A percentile compares a stretch with the other conserved stretches of the same genome.
These are phyloP conservation scores for Huntiella abstrusa DNA, from an alignment of 2,329 filamentous ascomycete genomes.

Conservation along the genomic window DNA sequence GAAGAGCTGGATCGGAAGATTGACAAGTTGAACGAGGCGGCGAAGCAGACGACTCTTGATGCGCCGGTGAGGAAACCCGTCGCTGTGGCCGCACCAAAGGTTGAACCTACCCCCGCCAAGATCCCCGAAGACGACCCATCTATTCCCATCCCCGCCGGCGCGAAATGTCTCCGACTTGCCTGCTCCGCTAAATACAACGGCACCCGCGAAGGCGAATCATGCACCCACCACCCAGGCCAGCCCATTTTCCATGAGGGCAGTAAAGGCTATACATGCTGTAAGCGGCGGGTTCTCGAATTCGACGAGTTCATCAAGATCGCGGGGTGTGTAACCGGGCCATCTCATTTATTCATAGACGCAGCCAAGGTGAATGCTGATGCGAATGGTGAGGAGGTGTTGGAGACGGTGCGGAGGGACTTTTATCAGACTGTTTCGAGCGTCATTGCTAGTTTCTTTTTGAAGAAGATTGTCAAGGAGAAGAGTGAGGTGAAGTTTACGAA, in stretches of 20 bases:
- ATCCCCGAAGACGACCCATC: constrained; percentile 74
- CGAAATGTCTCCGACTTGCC: constrained; percentile 56
- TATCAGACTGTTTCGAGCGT: constrained; percentile 79
- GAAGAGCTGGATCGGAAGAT: constrained; percentile 24
- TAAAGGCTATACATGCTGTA: constrained; percentile 96
- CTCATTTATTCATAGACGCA: constrained; percentile 69
- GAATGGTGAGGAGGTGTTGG: constrained; percentile 53
- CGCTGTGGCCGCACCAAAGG: constrained; percentile 24
- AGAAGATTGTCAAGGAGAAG: constrained; percentile 78
- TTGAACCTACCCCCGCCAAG: constrained; percentile 48
- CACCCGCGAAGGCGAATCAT: constrained; percentile 51
- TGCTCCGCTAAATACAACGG: constrained; percentile 50
- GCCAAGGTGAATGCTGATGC: constrained; percentile 39
- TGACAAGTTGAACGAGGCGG: constrained; percentile 33
- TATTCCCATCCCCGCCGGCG: constrained; percentile 52
- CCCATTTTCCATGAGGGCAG: constrained; percentile 96
- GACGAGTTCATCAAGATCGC: constrained; percentile 95
- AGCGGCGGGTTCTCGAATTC: constrained; percentile 85
- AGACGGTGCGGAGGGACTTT: constrained; percentile 71
- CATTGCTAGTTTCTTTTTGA: constrained; percentile 84
- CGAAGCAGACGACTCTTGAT: constrained; percentile 22
- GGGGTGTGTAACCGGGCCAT: constrained; percentile 65
- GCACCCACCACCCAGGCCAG: constrained; percentile 72
- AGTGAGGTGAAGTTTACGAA: constrained; percentile 53
- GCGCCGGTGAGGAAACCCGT: constrained; percentile 22